Evolutionary conservation across 495 filamentous ascomycete genomes (phyloP).

Genomic region (Penicillium taxi): DNA sequence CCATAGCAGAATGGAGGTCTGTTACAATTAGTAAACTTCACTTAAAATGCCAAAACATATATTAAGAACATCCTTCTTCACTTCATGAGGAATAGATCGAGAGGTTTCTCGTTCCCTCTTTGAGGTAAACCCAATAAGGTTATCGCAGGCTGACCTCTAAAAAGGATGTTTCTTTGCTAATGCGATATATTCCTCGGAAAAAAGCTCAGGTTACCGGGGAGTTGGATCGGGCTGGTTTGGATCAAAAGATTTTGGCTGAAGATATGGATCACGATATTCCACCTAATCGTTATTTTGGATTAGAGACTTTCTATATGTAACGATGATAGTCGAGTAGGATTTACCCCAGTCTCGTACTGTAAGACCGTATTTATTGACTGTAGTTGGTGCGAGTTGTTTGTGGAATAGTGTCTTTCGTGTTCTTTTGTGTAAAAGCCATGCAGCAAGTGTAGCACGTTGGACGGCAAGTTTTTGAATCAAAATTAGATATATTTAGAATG

Average conservation of each 20-base stretch:
- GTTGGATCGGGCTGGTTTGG: constrained; percentile 5
- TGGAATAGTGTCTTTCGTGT: too few species aligned
- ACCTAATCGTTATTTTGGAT: constrained; percentile 5
- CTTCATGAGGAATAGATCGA: not conserved
- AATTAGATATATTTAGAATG: too few species aligned
- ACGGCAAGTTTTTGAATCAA: too few species aligned
- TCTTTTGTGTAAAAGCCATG: too few species aligned
- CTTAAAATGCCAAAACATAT: too few species aligned
- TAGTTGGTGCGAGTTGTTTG: constrained; percentile 13
- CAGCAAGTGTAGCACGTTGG: too few species aligned
- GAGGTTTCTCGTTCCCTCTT: constrained; percentile 9
- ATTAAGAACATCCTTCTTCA: constrained; percentile 11
- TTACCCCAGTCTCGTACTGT: constrained; percentile 5
- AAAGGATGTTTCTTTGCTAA: constrained; percentile 2
- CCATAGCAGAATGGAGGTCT: too few species aligned
- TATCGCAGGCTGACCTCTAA: constrained; percentile 3
- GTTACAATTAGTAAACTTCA: too few species aligned
- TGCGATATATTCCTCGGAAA: constrained; percentile 8
- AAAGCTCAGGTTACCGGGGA: constrained; percentile 6
- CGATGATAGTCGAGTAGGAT: constrained; percentile 11
- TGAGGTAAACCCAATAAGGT: constrained; percentile 8
- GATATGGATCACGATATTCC: constrained; percentile 8
- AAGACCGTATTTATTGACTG: constrained; percentile 15
- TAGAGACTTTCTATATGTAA: not conserved
- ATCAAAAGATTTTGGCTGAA: constrained; percentile 3